Percentiles rank a stretch among this genome's conserved stretches.
Evolutionary conservation across 192 early-diverging fungal genomes (phyloP).

Genomic region (Linnemannia schmuckeri): DNA sequence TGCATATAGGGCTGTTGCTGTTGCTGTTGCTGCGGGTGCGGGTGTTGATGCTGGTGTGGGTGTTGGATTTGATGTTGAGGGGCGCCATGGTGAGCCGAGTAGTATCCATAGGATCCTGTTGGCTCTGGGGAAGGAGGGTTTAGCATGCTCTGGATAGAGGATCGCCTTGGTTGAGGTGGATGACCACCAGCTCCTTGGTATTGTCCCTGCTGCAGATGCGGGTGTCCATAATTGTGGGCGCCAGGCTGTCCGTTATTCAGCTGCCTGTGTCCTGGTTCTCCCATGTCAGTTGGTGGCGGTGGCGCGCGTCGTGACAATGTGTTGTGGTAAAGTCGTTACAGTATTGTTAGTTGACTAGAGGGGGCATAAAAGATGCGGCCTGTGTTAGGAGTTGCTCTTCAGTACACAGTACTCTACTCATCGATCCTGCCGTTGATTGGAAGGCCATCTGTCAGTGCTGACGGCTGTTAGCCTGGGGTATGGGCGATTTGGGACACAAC

Average conservation of each 20-base stretch:
- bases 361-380: not conserved
- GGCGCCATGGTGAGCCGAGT: slow-evolving; percentile 12
- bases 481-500: not conserved
- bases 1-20: slow-evolving; percentile 11
- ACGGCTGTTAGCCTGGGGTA: not conserved
- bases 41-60: slow-evolving; percentile 11
- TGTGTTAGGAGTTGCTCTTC: not conserved
- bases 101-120: slow-evolving; percentile 24
- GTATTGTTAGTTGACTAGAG: not conserved
- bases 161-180: slow-evolving; percentile 34
- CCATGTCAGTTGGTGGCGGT: slow-evolving; percentile 11
- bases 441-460: not conserved
- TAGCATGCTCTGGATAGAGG: slow-evolving; percentile 51
- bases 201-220: slow-evolving; percentile 13
- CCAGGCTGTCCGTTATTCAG: slow-evolving; percentile 23
- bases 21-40: slow-evolving; percentile 27
- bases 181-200: slow-evolving; percentile 12
- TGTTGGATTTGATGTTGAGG: slow-evolving; percentile 24
- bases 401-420: not conserved
- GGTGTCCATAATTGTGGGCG: slow-evolving; percentile 10
- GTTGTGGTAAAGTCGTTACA: not conserved
- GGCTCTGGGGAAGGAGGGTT: slow-evolving; percentile 44
- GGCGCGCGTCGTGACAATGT: not conserved
- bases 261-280: slow-evolving; percentile 26
- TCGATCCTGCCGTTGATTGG: not conserved